These are phyloP conservation scores for Geotrichum australiense DNA, from an alignment of 1,139 yeast genomes.

Conservation along the genomic window DNA sequence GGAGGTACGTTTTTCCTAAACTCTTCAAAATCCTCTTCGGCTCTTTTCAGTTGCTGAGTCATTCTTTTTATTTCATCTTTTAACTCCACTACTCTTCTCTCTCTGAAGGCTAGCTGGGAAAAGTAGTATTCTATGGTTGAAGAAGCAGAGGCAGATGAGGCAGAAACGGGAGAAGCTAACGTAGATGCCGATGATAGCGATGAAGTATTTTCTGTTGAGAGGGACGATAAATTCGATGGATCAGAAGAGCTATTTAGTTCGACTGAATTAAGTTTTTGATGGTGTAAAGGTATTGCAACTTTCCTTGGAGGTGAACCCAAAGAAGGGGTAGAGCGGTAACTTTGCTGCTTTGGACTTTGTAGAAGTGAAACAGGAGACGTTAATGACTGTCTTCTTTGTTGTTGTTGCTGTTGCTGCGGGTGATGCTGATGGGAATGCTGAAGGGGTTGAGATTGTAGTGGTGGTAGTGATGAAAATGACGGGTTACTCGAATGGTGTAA, in stretches of 20 bases:
- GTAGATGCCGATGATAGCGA: neutral
- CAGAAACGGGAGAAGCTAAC: neutral
- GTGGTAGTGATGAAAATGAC: conserved; percentile 2
- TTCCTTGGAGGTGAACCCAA: neutral
- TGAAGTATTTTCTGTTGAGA: neutral
- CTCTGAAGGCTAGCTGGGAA: conserved; percentile 34
- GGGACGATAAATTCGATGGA: neutral
- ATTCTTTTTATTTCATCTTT: conserved; percentile 31
- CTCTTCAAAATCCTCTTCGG: conserved; percentile 28
- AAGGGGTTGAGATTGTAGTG: conserved; percentile 4
- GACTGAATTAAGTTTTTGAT: neutral
- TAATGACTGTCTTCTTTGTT: neutral
- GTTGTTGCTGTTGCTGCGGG: conserved; percentile 17
- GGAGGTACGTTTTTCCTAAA: conserved; percentile 12
- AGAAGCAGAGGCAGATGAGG: conserved; percentile 1
- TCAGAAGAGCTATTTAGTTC: too few species aligned
- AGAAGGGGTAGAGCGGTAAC: neutral
- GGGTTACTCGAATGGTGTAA: conserved; percentile 6
- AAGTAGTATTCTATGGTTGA: conserved; percentile 20
- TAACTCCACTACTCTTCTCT: conserved; percentile 34
- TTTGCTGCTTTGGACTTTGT: conserved; percentile 3
- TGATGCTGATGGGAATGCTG: conserved; percentile 7
- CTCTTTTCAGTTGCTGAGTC: conserved; percentile 27
- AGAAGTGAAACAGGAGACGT: neutral
- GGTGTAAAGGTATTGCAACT: neutral